These are phyloP conservation scores for Penicillium sp. DNA, from an alignment of 2,329 filamentous ascomycete genomes.

Conservation along the genomic window DNA sequence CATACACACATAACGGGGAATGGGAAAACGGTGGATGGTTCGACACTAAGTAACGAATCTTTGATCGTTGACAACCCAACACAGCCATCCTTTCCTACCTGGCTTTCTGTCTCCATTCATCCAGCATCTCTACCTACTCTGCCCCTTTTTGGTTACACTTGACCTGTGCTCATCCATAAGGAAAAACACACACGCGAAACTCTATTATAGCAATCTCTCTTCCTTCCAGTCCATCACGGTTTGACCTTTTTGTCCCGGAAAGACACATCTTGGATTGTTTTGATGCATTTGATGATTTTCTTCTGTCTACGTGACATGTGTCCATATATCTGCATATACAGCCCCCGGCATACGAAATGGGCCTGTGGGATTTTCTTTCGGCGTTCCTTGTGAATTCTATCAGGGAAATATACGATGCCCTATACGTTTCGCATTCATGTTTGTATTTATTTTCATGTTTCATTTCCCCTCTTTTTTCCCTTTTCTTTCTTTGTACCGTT, in stretches of 20 bases:
- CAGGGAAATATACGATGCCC: constrained; percentile 7
- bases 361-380: neutral
- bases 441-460: neutral
- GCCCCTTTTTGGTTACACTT: neutral
- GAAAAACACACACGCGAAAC: neutral
- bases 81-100: neutral
- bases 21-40: constrained; percentile 95
- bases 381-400: constrained; percentile 4
- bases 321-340: constrained; percentile 6
- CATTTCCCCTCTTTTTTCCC: neutral
- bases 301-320: neutral
- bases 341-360: neutral
- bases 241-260: too few relatives aligned
- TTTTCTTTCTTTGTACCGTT: neutral
- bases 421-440: neutral
- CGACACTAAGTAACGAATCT: constrained; percentile 26
- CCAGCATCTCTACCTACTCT: too few relatives aligned
- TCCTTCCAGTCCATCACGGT: too few relatives aligned
- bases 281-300: neutral
- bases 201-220: neutral
- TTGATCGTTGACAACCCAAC: neutral
- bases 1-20: constrained; percentile 65
- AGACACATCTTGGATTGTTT: neutral
- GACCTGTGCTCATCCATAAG: neutral
- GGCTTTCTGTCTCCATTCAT: neutral